These are phyloP conservation scores for Scleroderma bovista DNA, from an alignment of 768 basidiomycete genomes.

Conservation along the genomic window DNA sequence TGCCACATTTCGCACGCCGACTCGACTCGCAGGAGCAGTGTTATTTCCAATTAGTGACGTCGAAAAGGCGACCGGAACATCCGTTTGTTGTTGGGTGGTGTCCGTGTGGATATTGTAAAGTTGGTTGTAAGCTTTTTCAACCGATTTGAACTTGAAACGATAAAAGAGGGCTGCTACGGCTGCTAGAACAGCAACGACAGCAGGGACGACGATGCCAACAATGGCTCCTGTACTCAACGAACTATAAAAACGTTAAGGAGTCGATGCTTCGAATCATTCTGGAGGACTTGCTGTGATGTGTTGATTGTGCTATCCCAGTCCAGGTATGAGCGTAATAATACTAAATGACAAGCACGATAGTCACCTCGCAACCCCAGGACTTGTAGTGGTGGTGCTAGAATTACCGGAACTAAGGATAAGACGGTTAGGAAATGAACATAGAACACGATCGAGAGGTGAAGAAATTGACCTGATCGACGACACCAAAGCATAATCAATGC, in stretches of 20 bases:
- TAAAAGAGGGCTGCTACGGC: not conserved
- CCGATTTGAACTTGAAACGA: not conserved
- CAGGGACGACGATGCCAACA: not conserved
- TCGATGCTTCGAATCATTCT: not conserved
- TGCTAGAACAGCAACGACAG: not conserved
- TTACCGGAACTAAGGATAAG: not conserved
- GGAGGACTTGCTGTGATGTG: not conserved
- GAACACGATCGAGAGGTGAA: not conserved
- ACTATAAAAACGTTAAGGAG: not conserved
- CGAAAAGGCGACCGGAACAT: not conserved
- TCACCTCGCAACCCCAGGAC: not conserved
- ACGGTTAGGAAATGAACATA: not conserved
- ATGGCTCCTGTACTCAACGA: not conserved
- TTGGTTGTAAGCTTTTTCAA: not conserved
- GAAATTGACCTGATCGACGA: not conserved
- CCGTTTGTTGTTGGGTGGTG: not conserved
- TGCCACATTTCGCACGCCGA: not conserved
- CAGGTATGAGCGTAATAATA: not conserved
- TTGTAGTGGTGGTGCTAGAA: not conserved
- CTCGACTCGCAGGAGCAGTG: not conserved
- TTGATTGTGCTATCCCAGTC: not conserved
- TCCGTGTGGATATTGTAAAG: not conserved
- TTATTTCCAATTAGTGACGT: not conserved
- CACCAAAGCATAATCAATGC: slow-evolving; percentile 19
- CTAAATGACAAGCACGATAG: not conserved